Conservation (phyloP, 768 basidiomycete genomes). For the Lactifluus subvellereus region DNA sequence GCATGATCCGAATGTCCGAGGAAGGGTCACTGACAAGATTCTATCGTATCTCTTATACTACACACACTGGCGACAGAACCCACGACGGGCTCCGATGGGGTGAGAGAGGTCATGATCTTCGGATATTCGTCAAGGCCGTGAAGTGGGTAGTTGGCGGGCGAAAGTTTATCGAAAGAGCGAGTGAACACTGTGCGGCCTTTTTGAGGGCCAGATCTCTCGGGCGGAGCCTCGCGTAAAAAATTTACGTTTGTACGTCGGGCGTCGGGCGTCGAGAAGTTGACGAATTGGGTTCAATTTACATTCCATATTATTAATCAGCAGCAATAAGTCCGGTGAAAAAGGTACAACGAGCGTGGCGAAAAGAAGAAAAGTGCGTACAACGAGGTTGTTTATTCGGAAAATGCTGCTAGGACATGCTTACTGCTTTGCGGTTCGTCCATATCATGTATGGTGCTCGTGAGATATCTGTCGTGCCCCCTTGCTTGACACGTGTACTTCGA, state of each 20-base stretch:
- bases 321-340: background rate
- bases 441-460: constrained; percentile 80
- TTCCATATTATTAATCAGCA: constrained; percentile 16
- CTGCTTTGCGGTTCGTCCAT: constrained; percentile 79
- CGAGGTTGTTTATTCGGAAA: constrained; percentile 11
- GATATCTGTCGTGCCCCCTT: constrained; percentile 50
- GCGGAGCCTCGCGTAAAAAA: constrained; percentile 11
- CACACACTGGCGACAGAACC: constrained; percentile 19
- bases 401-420: constrained; percentile 32
- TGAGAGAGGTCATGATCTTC: constrained; percentile 6
- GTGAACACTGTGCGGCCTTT: background rate
- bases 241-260: constrained; percentile 3
- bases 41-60: constrained; percentile 22
- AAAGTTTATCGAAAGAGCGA: background rate
- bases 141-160: background rate
- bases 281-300: background rate
- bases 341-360: background rate
- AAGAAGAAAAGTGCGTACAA: constrained; percentile 8
- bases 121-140: constrained; percentile 6
- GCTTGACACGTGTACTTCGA: constrained; percentile 63
- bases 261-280: background rate
- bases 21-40: constrained; percentile 9
- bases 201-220: constrained; percentile 1
- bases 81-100: background rate
- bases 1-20: background rate